Evolutionary conservation across 1,284 basidiomycete species (phyloP).

Genomic region (Lentinus polychrous): DNA sequence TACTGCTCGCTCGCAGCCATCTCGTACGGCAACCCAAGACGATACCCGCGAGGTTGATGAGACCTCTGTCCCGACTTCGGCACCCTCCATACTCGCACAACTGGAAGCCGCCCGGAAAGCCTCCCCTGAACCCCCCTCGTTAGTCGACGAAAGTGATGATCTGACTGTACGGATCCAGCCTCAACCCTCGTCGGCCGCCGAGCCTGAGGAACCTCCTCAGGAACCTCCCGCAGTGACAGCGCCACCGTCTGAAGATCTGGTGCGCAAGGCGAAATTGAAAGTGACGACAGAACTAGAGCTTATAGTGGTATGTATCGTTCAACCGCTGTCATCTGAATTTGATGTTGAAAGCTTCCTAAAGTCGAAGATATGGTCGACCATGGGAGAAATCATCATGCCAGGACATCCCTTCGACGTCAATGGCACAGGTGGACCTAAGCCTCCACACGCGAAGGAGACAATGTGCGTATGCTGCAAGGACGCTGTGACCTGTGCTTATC

Average conservation of each 20-base stretch:
- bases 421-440: conserved; percentile 23
- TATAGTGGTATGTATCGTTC: conserved; percentile 41
- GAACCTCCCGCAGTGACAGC: conserved; percentile 10
- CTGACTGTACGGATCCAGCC: conserved; percentile 17
- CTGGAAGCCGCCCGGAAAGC: background rate
- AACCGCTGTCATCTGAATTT: background rate
- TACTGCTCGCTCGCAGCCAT: background rate
- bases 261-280: conserved; percentile 30
- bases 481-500: conserved; percentile 11
- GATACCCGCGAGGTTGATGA: background rate
- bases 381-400: conserved; percentile 58
- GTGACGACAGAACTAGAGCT: conserved; percentile 52
- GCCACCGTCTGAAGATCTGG: background rate
- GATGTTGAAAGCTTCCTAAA: conserved; percentile 21
- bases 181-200: conserved; percentile 1
- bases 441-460: conserved; percentile 53
- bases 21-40: background rate
- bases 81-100: background rate
- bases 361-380: conserved; percentile 62
- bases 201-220: background rate
- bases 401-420: conserved; percentile 37
- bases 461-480: conserved; percentile 38
- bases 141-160: conserved; percentile 22
- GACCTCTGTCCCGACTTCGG: background rate
- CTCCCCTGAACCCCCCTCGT: conserved; percentile 13